Base-by-base conservation (phyloP, 2,329 filamentous ascomycete species). In the Plenodomus biglobosus region DNA sequence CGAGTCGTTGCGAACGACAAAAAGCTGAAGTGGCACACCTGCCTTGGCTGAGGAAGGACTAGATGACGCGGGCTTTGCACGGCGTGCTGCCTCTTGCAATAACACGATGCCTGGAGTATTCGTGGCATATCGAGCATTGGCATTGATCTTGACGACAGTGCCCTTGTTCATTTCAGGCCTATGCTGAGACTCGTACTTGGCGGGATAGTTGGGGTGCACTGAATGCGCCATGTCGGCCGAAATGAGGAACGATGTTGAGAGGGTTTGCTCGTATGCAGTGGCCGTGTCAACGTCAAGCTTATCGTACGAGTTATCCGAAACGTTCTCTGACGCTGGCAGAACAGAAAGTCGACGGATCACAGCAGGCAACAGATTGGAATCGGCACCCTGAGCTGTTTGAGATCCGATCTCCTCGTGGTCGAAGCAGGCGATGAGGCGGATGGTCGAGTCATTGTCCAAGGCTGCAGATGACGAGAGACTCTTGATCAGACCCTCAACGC, bases 331-430 rank as follows among this genome's bases (percentile, higher is more conserved):
- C 19, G 83, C 80, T 3, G 88, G 87, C 24, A 96, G 79, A 24
- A 90, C 87, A 1, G 90, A 94, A 16, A 99, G 82, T 45, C 94
- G 88, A 52, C 89, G 87, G 44, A 97, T 82, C 39, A 97, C 86
- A 19, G 90, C 83, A 1, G 94, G 92, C 16, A 99, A 81, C 48
- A 96, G 81, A 74, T 96, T 96, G 3, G 90, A 96, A 74, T 95
- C 85, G 16, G 94, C 94, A 53, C 94, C 94, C 67, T 99, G 94
- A 4, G 92, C 92, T 2, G 91, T 95, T 48, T 83, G 85, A 53
- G 90, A 95, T 44, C 94, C 94, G 65, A 99, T 94, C 71, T 99
- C 94, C 74, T 99, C 94, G 75, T 99, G 92, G 70, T 99, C 94
- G 72, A 99, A 99, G 73, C 92, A 89, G 30, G 91, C 87, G 59